Conservation (phyloP, 2,329 filamentous ascomycete genomes). For the Colletotrichum cordylinicola region DNA sequence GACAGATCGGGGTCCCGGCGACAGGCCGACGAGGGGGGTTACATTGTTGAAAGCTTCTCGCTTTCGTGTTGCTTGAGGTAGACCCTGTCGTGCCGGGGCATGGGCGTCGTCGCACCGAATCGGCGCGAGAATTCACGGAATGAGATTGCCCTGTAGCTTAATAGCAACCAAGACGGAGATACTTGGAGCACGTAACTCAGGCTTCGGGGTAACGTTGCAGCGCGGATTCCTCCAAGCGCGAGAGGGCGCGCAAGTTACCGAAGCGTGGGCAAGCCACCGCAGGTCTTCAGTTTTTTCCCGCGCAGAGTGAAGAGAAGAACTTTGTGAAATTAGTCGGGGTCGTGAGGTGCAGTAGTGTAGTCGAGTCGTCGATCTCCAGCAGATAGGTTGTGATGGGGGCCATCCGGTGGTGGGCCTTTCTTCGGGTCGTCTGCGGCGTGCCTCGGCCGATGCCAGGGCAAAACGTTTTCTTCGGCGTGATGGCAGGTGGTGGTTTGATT, state of each 20-base stretch:
- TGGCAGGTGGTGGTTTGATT: neutral
- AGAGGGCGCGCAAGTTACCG: neutral
- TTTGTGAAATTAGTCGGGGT: neutral
- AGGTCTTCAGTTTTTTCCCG: neutral
- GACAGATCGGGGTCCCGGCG: neutral
- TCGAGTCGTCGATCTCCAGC: neutral
- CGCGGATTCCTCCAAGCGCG: neutral
- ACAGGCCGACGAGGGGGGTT: neutral
- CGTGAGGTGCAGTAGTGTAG: neutral
- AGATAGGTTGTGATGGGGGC: neutral
- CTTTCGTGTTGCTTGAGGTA: neutral
- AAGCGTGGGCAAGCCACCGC: neutral
- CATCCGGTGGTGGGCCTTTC: neutral
- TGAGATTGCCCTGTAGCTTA: neutral
- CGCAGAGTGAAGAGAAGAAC: neutral
- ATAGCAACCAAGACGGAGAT: neutral
- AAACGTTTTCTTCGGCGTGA: neutral
- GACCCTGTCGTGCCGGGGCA: neutral
- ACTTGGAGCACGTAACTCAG: neutral
- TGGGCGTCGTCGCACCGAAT: neutral
- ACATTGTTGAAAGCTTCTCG: neutral
- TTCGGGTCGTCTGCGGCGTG: slow-evolving; percentile 4
- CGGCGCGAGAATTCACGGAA: neutral
- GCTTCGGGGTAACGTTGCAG: slow-evolving; percentile 9
- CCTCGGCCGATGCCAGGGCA: neutral